Percentiles rank a stretch among this genome's conserved stretches.
phyloP scores from a whole-genome alignment of 257 asterid genomes.

The Anisodus acutangulus region DNA sequence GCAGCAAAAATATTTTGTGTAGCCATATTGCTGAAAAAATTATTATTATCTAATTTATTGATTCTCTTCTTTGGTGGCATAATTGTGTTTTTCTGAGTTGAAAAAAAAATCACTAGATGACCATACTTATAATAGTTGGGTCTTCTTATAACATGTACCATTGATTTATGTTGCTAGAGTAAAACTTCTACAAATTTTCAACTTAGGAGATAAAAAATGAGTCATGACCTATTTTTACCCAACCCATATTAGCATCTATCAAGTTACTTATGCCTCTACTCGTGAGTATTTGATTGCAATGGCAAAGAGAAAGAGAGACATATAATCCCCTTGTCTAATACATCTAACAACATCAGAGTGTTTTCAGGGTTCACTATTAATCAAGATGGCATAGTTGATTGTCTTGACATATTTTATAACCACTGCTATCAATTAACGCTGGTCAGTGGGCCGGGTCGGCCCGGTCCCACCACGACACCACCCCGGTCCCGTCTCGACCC shows the following conservation, averaged over 20 bases:
- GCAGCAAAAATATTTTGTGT: neutral
- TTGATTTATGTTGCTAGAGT: neutral
- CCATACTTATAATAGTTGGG: neutral
- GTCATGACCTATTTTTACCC: neutral
- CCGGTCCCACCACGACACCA: too few relatives aligned
- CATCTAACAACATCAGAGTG: too few relatives aligned
- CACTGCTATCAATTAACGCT: too few relatives aligned
- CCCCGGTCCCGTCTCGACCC: too few relatives aligned
- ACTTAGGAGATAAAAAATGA: neutral
- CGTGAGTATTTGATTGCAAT: too few relatives aligned
- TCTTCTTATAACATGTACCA: neutral
- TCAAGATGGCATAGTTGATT: too few relatives aligned
- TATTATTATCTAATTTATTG: neutral
- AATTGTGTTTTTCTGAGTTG: neutral
- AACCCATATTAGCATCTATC: neutral
- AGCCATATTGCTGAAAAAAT: neutral
- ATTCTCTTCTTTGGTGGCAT: neutral
- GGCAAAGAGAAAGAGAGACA: too few relatives aligned
- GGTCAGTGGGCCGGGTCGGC: too few relatives aligned
- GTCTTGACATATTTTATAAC: too few relatives aligned
- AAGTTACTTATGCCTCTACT: too few relatives aligned
- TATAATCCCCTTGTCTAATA: too few relatives aligned
- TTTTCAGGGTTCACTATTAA: too few relatives aligned
- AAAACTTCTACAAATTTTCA: neutral
- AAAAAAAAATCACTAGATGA: neutral